These are phyloP conservation scores for Ballota nigra DNA, from an alignment of 257 asterid species.

Conservation along the genomic window DNA sequence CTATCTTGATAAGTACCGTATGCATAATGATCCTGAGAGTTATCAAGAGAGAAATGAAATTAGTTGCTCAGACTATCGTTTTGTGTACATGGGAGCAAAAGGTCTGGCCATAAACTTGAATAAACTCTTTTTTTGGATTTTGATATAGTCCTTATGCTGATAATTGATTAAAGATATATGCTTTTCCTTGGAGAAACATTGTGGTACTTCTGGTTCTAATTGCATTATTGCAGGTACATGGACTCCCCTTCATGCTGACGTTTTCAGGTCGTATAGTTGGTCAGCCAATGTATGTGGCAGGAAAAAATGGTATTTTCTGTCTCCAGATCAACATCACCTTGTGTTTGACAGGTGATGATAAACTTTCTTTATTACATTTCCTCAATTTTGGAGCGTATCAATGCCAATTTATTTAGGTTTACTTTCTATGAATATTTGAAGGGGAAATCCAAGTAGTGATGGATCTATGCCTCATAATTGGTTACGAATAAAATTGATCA, in stretches of 20 bases:
- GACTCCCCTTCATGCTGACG: slow-evolving; percentile 99
- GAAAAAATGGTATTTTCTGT: slow-evolving; percentile 84
- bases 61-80: slow-evolving; percentile 93
- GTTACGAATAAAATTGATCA: neutral
- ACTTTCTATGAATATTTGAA: neutral
- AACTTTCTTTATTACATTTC: neutral
- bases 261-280: slow-evolving; percentile 98
- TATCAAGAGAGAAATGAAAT: slow-evolving; percentile 54
- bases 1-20: slow-evolving; percentile 75
- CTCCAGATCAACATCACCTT: slow-evolving; percentile 75
- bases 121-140: slow-evolving; percentile 18
- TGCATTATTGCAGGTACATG: slow-evolving; percentile 71
- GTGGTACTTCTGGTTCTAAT: neutral
- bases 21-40: slow-evolving; percentile 64
- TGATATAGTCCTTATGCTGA: slow-evolving; percentile 6
- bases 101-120: slow-evolving; percentile 50
- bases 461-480: neutral
- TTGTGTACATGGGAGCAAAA: slow-evolving; percentile 94
- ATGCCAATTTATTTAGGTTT: neutral
- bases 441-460: neutral
- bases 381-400: neutral
- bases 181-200: neutral
- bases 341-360: slow-evolving; percentile 66
- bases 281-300: slow-evolving; percentile 94
- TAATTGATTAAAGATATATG: neutral